Percentiles rank a stretch among this genome's conserved stretches.
Conservation (phyloP, 2,329 filamentous ascomycete genomes). For the Ramularia endophylla region DNA sequence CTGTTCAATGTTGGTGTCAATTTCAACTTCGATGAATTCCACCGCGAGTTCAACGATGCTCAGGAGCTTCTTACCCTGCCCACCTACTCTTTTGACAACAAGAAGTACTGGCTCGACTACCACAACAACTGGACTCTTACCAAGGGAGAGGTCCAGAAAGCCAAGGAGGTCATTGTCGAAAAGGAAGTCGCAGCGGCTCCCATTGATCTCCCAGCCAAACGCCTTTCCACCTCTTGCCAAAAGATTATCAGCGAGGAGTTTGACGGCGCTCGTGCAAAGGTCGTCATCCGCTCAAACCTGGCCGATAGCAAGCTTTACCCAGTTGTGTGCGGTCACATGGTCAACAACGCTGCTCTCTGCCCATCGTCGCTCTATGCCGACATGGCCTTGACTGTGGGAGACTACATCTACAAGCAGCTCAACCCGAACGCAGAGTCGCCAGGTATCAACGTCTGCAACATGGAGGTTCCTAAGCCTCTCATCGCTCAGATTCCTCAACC, state of each 20-base stretch:
- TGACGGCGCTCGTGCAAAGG: slow-evolving; percentile 51
- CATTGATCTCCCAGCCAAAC: slow-evolving; percentile 45
- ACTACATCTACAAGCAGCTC: slow-evolving; percentile 62
- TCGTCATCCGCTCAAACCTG: slow-evolving; percentile 62
- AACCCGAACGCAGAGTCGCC: slow-evolving; percentile 51
- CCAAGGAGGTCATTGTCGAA: slow-evolving; percentile 35
- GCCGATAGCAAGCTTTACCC: slow-evolving; percentile 57
- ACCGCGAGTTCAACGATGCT: slow-evolving; percentile 53
- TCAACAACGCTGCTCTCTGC: slow-evolving; percentile 61
- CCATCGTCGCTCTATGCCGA: slow-evolving; percentile 61
- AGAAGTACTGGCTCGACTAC: slow-evolving; percentile 69
- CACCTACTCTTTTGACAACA: slow-evolving; percentile 62
- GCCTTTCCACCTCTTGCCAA: slow-evolving; percentile 59
- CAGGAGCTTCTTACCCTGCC: slow-evolving; percentile 60
- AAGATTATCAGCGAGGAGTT: slow-evolving; percentile 58
- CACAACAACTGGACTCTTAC: slow-evolving; percentile 65
- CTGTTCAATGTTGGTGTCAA: slow-evolving; percentile 58
- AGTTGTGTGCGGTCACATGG: slow-evolving; percentile 59
- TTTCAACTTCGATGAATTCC: slow-evolving; percentile 66
- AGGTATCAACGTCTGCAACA: slow-evolving; percentile 58
- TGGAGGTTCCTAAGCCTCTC: slow-evolving; percentile 66
- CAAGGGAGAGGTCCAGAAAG: slow-evolving; percentile 54
- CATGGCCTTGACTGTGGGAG: slow-evolving; percentile 58
- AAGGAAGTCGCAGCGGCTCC: slow-evolving; percentile 30
- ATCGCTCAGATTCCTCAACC: slow-evolving; percentile 51